phyloP scores from a whole-genome alignment of 164 flowering plant genomes.

The Dillenia suffruticosa region DNA sequence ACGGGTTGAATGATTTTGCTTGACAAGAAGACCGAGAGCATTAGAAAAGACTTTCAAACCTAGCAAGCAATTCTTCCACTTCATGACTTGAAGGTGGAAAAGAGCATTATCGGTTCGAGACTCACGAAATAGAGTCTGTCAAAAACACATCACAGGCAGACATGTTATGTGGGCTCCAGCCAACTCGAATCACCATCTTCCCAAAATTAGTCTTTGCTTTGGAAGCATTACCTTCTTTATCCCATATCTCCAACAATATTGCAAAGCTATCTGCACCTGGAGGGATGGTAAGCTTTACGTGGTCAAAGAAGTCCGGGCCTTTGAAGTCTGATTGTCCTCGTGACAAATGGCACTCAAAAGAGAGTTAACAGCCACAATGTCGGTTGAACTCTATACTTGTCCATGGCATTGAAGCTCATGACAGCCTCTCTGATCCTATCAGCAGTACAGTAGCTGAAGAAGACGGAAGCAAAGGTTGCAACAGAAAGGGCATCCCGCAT shows the following conservation, averaged over 20 bases:
- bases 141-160: slow-evolving; percentile 65
- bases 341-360: slow-evolving; percentile 65
- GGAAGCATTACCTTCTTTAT: slow-evolving; percentile 61
- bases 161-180: slow-evolving; percentile 58
- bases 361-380: slow-evolving; percentile 67
- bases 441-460: slow-evolving; percentile 58
- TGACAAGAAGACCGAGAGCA: slow-evolving; percentile 58
- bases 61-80: slow-evolving; percentile 59
- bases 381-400: slow-evolving; percentile 54
- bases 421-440: slow-evolving; percentile 52
- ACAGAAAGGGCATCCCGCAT: slow-evolving; percentile 80
- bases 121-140: slow-evolving; percentile 50
- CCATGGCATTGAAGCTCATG: slow-evolving; percentile 74
- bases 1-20: slow-evolving; percentile 37
- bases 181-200: slow-evolving; percentile 68
- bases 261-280: slow-evolving; percentile 65
- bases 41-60: slow-evolving; percentile 74
- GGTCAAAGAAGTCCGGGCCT: slow-evolving; percentile 57
- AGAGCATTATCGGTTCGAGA: slow-evolving; percentile 48
- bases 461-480: slow-evolving; percentile 60
- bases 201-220: slow-evolving; percentile 68
- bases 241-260: slow-evolving; percentile 73
- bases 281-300: slow-evolving; percentile 42
- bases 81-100: slow-evolving; percentile 60
- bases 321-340: slow-evolving; percentile 34